Base-by-base conservation (phyloP, 2,329 filamentous ascomycete genomes). In the Sclerotinia spermophila region DNA sequence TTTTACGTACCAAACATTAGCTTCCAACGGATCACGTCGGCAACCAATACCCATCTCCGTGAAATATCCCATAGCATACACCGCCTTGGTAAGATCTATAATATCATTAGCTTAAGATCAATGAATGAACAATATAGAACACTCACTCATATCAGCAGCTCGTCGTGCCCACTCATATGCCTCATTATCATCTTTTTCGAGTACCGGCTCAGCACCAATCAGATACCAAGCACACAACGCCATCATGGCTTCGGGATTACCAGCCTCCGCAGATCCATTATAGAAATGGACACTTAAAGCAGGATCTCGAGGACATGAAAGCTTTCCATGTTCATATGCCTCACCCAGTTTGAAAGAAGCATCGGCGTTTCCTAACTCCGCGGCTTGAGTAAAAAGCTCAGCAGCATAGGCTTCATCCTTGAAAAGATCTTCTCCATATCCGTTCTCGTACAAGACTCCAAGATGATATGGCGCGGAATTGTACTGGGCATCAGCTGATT, bases 11-110 rank as follows among this genome's bases (percentile, higher is more conserved):
- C 94, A 98, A 44, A 97, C 92, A 78, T 99, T 99, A 75, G 96
- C 95, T 81, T 97, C 94, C 58, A 99, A 86, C n/a, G 95, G 90
- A 80, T 99, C 96, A 64, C 93, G 90, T 51, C 94, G 92, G 80
- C 94, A 97, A 65, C 96, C 96, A 76, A 99, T 97, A 73, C 96
- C 96, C 92, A 96, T 97, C 81, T 99, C 96, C 7, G 94, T 97
- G 80, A 99, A 99, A 82, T 97, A 98, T 59, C 94, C 96, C 33
- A 97, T 89, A 0, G 96, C 93, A 77, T 98, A 99, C 80, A 97
- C 89, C n/a, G 96, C 96, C 80, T 88, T 88, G 3, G 74, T 77
- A 42, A 80, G 77, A 73, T 78, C 79, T 79, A 67, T 53, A 44
- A 56, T 70, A 74, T 71, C 72, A 71, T 73, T 61, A 70, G 56